Conservation (phyloP, 441 rosid genomes). For the Pelargonium fulgidum region DNA sequence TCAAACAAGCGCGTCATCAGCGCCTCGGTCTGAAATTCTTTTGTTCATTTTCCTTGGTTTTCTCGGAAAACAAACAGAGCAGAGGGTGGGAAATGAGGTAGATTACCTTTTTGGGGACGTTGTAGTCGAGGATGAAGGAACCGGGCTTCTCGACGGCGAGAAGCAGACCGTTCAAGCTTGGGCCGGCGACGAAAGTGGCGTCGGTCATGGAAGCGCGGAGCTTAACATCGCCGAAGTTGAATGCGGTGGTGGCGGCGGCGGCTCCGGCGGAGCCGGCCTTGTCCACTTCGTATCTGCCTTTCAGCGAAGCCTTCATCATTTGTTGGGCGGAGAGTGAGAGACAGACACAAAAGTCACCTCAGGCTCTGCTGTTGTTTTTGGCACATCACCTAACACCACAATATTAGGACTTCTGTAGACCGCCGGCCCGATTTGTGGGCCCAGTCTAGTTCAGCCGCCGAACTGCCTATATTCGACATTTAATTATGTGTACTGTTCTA, state of each 20-base stretch:
- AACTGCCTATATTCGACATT: too few species aligned
- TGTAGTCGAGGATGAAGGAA: constrained; percentile 71
- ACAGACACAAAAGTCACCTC: neutral
- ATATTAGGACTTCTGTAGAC: too few species aligned
- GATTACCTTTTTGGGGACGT: constrained; percentile 69
- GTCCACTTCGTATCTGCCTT: constrained; percentile 59
- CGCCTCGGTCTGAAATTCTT: too few species aligned
- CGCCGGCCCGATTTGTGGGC: too few species aligned
- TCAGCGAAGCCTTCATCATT: constrained; percentile 73
- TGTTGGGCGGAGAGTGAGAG: neutral
- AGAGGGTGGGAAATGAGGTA: neutral
- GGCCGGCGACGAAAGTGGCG: constrained; percentile 72
- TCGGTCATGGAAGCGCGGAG: constrained; percentile 79
- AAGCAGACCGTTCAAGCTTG: constrained; percentile 65
- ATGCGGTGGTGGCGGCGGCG: constrained; percentile 37
- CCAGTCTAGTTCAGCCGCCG: too few species aligned
- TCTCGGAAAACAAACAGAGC: constrained; percentile 5
- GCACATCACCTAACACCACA: too few species aligned
- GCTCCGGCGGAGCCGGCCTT: constrained; percentile 38
- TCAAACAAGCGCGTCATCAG: neutral
- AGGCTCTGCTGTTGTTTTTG: too few species aligned
- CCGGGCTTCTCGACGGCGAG: constrained; percentile 79
- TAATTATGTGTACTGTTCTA: too few species aligned
- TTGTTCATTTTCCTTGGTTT: neutral
- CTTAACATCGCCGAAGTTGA: constrained; percentile 63